These are phyloP conservation scores for Paradendryphiella salina DNA, from an alignment of 2,329 filamentous ascomycete genomes.

Conservation along the genomic window DNA sequence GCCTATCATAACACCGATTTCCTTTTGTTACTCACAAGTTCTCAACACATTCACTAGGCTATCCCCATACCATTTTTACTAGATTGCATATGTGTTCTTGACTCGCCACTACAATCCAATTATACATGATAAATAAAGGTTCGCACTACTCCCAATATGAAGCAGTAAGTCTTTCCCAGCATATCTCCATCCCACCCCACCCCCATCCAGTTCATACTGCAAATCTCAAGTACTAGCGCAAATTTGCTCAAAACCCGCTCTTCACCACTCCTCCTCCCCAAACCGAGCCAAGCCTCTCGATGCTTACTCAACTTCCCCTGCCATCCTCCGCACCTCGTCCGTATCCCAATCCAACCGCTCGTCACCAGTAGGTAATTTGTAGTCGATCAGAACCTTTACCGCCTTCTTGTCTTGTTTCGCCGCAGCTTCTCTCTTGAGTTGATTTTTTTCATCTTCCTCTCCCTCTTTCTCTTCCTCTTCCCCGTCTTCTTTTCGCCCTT, in stretches of 20 bases:
- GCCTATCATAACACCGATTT: background rate
- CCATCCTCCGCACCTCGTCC: constrained; percentile 26
- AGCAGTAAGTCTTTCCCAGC: no score
- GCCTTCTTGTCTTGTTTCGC: background rate
- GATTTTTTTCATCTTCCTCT: background rate
- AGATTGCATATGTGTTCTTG: constrained; percentile 14
- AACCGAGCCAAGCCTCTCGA: no score
- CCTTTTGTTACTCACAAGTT: no score
- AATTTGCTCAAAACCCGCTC: no score
- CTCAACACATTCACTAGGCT: constrained; percentile 1
- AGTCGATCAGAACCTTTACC: constrained; percentile 9
- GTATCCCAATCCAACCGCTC: constrained; percentile 33
- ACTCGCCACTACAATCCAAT: background rate
- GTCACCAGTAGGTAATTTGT: constrained; percentile 16
- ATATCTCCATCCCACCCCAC: no score
- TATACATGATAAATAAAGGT: no score
- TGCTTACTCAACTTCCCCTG: constrained; percentile 24
- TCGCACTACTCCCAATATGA: no score
- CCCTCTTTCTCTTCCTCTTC: background rate
- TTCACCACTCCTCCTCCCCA: no score
- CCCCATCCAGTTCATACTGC: no score
- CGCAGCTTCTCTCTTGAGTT: background rate
- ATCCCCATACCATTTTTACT: constrained; percentile 25
- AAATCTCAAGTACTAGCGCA: no score
- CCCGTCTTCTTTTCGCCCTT: background rate